Evolutionary conservation across 192 early-diverging fungal species (phyloP), one percentile per base, ranked within the genome.

Genomic region (Cladochytrium replicatum): DNA sequence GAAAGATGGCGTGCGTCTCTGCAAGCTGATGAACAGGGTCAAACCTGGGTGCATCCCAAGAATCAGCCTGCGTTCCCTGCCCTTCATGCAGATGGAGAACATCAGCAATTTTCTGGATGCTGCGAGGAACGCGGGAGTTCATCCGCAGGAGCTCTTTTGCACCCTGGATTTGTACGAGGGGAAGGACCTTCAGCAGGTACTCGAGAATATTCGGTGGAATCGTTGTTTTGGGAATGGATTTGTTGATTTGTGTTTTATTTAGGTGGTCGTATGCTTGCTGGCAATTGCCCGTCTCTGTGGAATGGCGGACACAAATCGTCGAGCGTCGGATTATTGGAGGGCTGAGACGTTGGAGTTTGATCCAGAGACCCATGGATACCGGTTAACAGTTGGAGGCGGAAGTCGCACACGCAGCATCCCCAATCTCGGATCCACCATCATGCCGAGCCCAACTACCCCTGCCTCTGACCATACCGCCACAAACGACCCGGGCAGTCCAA

Each of bases 51-150:
- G 72, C 11, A 80, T 91, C 29, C 72, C 74, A 52, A 68, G 74
- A 53, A 84, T 91, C 46, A 83, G 79, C 57, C 67, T 68, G 32
- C 81, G 74, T 38, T 68, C 77, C 40, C 53, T 82, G 9, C 83
- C 88, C 11, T 91, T 91, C 61, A 22, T 59, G 47, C 71, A 87
- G 86, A 89, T 89, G 84, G 85, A 87, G 48, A 88, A 89, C 46
- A 87, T 87, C 31, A 63, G 67, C 53, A 80, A 82, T 55, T 89
- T 87, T 59, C 54, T 89, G 23, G 66, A 70, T 32, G 86, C 78
- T 8, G 83, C 82, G 38, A 75, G 61, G 38, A 15, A 44, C 38
- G 34, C 19, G 27, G 32, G 15, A 27, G 13, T 40, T 15, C 22
- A 48, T 52, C 23, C 57, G 46, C 23, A 71, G 80, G 63, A 86